A percentile compares a stretch with the other conserved stretches of the same genome.
phyloP scores from a whole-genome alignment of 805 yeast genomes.

The Clavispora asparagi region DNA sequence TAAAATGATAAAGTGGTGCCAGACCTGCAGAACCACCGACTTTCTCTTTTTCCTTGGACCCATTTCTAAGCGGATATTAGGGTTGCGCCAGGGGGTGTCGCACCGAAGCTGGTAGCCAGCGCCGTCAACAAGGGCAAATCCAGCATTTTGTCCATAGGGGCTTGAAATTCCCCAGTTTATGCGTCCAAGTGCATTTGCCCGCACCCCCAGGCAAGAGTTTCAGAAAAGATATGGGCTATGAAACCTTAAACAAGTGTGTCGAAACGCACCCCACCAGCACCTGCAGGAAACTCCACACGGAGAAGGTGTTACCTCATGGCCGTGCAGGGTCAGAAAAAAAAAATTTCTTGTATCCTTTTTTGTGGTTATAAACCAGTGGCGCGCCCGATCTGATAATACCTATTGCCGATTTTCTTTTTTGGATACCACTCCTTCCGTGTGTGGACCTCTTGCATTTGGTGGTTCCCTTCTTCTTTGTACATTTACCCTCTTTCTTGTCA shows the following conservation, averaged over 20 bases:
- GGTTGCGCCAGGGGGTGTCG: not conserved
- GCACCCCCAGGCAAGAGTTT: not conserved
- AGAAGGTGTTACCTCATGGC: not conserved
- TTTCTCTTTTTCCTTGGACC: not conserved
- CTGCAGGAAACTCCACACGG: not conserved
- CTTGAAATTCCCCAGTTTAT: no score
- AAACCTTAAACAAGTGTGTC: not conserved
- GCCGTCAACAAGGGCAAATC: no score
- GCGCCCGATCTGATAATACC: not conserved
- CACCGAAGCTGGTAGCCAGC: not conserved
- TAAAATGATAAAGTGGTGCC: not conserved
- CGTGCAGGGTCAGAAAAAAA: not conserved
- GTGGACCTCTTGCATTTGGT: not conserved
- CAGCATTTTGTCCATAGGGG: no score
- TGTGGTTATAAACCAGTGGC: not conserved
- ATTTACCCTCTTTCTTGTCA: not conserved
- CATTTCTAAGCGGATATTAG: not conserved
- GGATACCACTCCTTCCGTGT: not conserved
- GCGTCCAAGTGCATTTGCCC: not conserved
- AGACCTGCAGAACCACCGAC: not conserved
- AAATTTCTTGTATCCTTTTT: not conserved
- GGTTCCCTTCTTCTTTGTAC: not conserved
- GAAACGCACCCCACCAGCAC: not conserved
- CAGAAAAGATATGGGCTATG: not conserved
- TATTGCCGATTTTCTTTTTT: not conserved